Conservation (phyloP, 2,329 filamentous ascomycete genomes). For the Cryphonectria radicalis region DNA sequence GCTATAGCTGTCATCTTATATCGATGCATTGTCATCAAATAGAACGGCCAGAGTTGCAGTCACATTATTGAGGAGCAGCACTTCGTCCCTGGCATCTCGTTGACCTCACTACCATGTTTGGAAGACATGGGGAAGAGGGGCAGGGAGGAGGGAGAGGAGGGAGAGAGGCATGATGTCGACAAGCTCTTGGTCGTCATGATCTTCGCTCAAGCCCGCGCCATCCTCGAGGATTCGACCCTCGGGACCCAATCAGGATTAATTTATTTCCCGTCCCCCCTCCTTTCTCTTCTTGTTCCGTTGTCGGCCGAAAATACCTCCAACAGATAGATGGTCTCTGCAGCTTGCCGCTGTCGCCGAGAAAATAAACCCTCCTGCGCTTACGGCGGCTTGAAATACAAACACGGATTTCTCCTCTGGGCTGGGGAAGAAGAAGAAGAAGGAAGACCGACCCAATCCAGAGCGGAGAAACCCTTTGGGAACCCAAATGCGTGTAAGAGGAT, state of each 20-base stretch:
- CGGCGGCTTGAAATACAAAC: neutral
- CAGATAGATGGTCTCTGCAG: neutral
- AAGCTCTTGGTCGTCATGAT: neutral
- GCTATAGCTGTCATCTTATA: neutral
- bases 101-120: neutral
- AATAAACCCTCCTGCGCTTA: neutral
- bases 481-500: neutral
- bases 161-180: neutral
- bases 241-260: neutral
- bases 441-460: neutral
- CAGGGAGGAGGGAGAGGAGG: neutral
- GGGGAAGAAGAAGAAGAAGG: neutral
- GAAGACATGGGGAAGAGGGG: neutral
- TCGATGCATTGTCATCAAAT: neutral
- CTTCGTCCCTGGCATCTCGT: neutral
- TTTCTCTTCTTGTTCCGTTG: neutral
- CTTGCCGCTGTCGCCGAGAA: neutral
- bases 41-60: neutral
- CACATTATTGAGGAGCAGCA: neutral
- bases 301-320: neutral
- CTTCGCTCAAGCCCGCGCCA: neutral
- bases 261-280: neutral
- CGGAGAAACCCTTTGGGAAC: neutral
- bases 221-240: neutral
- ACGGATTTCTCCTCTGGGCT: neutral